phyloP scores from a whole-genome alignment of 2,329 filamentous ascomycete genomes.

The Cryphonectria nitschkei region DNA sequence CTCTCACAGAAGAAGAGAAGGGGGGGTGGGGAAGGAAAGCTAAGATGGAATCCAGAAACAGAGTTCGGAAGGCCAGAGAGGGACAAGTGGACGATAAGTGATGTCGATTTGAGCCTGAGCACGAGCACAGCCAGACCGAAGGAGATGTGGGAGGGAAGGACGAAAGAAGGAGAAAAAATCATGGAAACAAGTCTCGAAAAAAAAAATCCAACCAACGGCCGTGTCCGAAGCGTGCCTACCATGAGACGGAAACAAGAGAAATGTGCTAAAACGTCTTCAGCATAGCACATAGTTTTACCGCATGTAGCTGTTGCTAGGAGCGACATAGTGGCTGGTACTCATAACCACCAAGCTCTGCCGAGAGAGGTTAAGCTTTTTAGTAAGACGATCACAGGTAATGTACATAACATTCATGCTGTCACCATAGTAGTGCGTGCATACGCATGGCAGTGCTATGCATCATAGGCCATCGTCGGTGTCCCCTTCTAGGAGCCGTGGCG shows the following conservation, averaged over 20 bases:
- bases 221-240: background rate
- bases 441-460: background rate
- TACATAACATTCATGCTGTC: background rate
- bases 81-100: background rate
- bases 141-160: background rate
- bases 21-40: background rate
- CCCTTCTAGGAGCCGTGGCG: background rate
- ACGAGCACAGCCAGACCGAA: background rate
- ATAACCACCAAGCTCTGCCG: background rate
- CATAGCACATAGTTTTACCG: background rate
- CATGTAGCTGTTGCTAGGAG: background rate
- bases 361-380: background rate
- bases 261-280: background rate
- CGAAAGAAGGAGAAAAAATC: background rate
- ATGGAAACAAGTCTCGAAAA: background rate
- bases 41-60: background rate
- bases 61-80: background rate
- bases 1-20: background rate
- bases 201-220: background rate
- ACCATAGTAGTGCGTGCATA: background rate
- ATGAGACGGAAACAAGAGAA: background rate
- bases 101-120: background rate
- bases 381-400: background rate
- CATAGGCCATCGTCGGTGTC: background rate
- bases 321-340: background rate